Base-by-base conservation (phyloP, 2,329 filamentous ascomycete species). In the Fusarium marasasianum region DNA sequence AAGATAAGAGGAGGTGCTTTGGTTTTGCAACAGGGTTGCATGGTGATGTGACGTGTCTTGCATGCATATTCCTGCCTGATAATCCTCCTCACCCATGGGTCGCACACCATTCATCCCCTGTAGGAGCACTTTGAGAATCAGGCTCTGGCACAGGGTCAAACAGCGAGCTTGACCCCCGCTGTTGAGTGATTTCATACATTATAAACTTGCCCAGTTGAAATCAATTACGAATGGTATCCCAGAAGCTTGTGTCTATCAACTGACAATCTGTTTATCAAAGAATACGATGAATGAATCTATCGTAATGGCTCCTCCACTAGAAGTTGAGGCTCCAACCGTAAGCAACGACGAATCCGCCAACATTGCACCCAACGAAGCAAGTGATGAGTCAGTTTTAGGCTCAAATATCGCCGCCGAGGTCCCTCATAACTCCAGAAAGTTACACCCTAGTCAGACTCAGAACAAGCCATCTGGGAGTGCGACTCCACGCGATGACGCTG, bases 381-480 rank as follows among this genome's bases (percentile, higher is more conserved):
- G 13, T 15, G 24, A n/a, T 13, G 20, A 17, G 8, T 12, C 8
- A 2, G 5, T 0, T 3, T 3, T 15, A 8, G 3, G 15, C 29
- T n/a, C 20, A n/a, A 50, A 50, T 3, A 18, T 6, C 11, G 11
- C 22, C 8, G 3, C 5, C 3, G 10, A 31, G 11, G 7, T 18
- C 29, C 8, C 7, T n/a, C 5, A 13, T 17, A 14, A 33, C 29
- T 33, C 20, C 1, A 6, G 26, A 22, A 29, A 29, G 9, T 22
- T 47, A 8, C 22, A 33, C 11, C 29, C 29, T 6, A n/a, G 10
- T 33, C 47, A n/a, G 22, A n/a, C 6, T 8, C 11, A 33, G 31
- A 50, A 18, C 6, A 24, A 33, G 4, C 47, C 9, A 5, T 10
- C 47, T 20, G 33, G 17, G 15, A 35, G 17, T 20, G 11, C 12